phyloP scores from a whole-genome alignment of 2,329 filamentous ascomycete species.

The Epichloe glyceriae region DNA sequence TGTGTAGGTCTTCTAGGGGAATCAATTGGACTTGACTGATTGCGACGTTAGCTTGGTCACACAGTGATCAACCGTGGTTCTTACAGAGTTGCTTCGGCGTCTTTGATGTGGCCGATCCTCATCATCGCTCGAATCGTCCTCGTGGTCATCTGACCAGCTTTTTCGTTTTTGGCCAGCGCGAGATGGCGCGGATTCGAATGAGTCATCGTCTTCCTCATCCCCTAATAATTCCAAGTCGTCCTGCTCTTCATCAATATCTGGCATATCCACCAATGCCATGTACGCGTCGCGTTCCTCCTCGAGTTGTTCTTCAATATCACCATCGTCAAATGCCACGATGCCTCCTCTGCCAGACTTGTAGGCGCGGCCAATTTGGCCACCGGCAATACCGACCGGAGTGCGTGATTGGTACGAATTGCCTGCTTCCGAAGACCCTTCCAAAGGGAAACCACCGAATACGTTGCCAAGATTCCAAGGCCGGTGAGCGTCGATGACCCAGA shows the following conservation, averaged over 20 bases:
- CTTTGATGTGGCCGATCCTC: conserved; percentile 66
- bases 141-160: conserved; percentile 59
- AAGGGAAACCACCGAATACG: conserved; percentile 66
- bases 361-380: conserved; percentile 55
- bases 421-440: conserved; percentile 36
- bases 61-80: conserved; percentile 12
- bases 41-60: neutral
- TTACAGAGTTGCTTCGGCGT: conserved; percentile 76
- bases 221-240: conserved; percentile 47
- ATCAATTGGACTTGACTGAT: conserved; percentile 50
- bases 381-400: conserved; percentile 52
- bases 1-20: conserved; percentile 49
- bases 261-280: conserved; percentile 78
- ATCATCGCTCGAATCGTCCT: conserved; percentile 59
- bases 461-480: conserved; percentile 92
- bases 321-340: conserved; percentile 89
- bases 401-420: conserved; percentile 34
- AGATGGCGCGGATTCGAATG: conserved; percentile 23
- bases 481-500: conserved; percentile 87
- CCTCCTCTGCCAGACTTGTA: conserved; percentile 75
- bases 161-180: conserved; percentile 60
- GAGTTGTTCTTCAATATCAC: conserved; percentile 81
- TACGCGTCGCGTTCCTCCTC: conserved; percentile 66
- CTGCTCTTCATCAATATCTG: conserved; percentile 66
- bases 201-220: conserved; percentile 43